Evolutionary conservation across 1,284 basidiomycete genomes (phyloP), one percentile per base, ranked within the genome.

Genomic region (Irpex lacteus): DNA sequence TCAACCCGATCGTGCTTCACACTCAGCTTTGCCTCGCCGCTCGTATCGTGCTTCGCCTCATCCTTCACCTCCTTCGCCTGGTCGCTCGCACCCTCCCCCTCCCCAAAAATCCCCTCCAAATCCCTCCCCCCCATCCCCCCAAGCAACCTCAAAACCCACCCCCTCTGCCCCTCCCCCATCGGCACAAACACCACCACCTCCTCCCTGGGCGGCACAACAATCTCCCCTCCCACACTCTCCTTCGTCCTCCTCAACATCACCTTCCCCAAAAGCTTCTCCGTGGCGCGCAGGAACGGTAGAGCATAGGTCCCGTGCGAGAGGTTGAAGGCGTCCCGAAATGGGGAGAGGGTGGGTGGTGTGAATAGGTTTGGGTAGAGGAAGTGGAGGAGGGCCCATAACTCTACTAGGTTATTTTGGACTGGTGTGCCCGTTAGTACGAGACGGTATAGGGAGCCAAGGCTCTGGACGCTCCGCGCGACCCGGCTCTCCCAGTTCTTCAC

Each of bases 211-310:
- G 86, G 87, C 15, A 88, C 82, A 32, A 26, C 26, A 55, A 76
- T 61, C 26, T 44, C 75, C 34, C 81, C 74, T 60, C 81, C 80
- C 1, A 86, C 82, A 3, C 67, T 74, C 4, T 80, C 78, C 68
- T 88, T 88, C 3, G 86, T 88, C 13, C 87, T 80, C 2, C 87
- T 80, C 9, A 88, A 74, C 87, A 88, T 88, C 62, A 88, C 73
- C 3, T 75, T 73, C 15, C 78, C 73, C 8, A 88, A 76, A 5
- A 88, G 75, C 34, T 78, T 74, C 63, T 83, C 79, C 1, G 82
- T 77, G 8, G 81, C 78, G 59, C 76, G 76, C 40, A 88, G 75
- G 69, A 86, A 81, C 2, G 78, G 70, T 2, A 83, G 69, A 6
- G 80, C 76, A 73, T 88, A 88, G 4, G 74, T 73, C 1, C 87